These are phyloP conservation scores for Abrus precatorius DNA, from an alignment of 306 rosid species.

Conservation along the genomic window DNA sequence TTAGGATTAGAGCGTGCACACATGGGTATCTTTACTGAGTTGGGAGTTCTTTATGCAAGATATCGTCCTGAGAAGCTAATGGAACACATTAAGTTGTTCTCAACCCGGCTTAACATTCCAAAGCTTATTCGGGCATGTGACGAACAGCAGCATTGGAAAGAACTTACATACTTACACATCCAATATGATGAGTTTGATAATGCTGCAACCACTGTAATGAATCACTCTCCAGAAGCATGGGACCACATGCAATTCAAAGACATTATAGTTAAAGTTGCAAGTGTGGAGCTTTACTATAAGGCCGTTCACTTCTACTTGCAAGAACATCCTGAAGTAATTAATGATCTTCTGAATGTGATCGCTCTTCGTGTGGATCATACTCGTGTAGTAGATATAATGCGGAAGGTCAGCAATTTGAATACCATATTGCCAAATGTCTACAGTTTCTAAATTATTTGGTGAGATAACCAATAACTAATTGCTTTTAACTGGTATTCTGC, in stretches of 20 bases:
- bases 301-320: slow-evolving; percentile 96
- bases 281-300: slow-evolving; percentile 92
- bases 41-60: slow-evolving; percentile 97
- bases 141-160: slow-evolving; percentile 98
- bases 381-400: slow-evolving; percentile 94
- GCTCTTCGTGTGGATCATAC: slow-evolving; percentile 97
- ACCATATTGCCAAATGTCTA: background rate
- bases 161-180: slow-evolving; percentile 85
- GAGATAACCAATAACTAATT: slow-evolving; percentile 28
- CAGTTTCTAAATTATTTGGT: slow-evolving; percentile 13
- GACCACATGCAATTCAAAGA: slow-evolving; percentile 99
- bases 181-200: slow-evolving; percentile 97
- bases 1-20: slow-evolving; percentile 95
- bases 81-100: slow-evolving; percentile 95
- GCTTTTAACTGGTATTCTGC: slow-evolving; percentile 27
- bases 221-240: slow-evolving; percentile 99
- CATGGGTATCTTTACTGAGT: slow-evolving; percentile 96
- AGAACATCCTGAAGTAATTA: slow-evolving; percentile 94
- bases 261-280: slow-evolving; percentile 93
- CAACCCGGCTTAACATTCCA: slow-evolving; percentile 93
- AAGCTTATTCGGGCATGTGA: slow-evolving; percentile 98
- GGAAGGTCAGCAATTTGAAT: slow-evolving; percentile 68
- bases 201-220: slow-evolving; percentile 96
- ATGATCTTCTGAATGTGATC: slow-evolving; percentile 91
- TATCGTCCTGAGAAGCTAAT: slow-evolving; percentile 91